These are phyloP conservation scores for Daldinia sp. DNA, from an alignment of 2,329 filamentous ascomycete species.

Conservation along the genomic window DNA sequence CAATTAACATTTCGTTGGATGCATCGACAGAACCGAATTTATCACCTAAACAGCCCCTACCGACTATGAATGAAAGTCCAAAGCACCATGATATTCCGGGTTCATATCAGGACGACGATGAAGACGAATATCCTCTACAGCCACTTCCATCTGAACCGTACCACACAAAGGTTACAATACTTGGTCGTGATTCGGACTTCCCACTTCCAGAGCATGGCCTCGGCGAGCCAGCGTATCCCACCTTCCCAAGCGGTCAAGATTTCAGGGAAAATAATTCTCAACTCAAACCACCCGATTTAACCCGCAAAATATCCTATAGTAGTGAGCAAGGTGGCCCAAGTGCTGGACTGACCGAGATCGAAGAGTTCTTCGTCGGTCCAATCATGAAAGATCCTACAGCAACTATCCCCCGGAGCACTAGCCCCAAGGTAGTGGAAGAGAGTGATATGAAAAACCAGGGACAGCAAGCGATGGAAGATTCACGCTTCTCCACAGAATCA, in stretches of 20 bases:
- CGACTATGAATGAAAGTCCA: conserved; percentile 45
- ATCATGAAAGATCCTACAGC: conserved; percentile 45
- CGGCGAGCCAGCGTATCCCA: conserved; percentile 19
- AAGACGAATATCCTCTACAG: conserved; percentile 55
- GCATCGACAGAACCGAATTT: conserved; percentile 46
- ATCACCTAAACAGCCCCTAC: conserved; percentile 46
- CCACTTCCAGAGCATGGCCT: conserved; percentile 33
- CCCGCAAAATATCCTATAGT: conserved; percentile 27
- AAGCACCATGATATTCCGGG: conserved; percentile 49
- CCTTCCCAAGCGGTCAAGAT: conserved; percentile 20
- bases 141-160: conserved; percentile 56
- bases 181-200: conserved; percentile 61
- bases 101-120: conserved; percentile 52
- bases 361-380: conserved; percentile 51
- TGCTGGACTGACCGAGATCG: conserved; percentile 49
- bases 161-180: conserved; percentile 63
- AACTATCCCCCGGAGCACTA: conserved; percentile 35
- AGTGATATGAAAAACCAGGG: conserved; percentile 29
- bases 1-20: conserved; percentile 58
- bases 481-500: conserved; percentile 49
- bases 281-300: conserved; percentile 24
- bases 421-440: conserved; percentile 29
- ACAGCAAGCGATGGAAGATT: conserved; percentile 43
- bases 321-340: conserved; percentile 43
- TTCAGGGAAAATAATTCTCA: conserved; percentile 26